A percentile compares a stretch with the other conserved stretches of the same genome.
Conservation (phyloP, 225 moss, liverwort and hornwort genomes). For the Physcomitrium patens region DNA sequence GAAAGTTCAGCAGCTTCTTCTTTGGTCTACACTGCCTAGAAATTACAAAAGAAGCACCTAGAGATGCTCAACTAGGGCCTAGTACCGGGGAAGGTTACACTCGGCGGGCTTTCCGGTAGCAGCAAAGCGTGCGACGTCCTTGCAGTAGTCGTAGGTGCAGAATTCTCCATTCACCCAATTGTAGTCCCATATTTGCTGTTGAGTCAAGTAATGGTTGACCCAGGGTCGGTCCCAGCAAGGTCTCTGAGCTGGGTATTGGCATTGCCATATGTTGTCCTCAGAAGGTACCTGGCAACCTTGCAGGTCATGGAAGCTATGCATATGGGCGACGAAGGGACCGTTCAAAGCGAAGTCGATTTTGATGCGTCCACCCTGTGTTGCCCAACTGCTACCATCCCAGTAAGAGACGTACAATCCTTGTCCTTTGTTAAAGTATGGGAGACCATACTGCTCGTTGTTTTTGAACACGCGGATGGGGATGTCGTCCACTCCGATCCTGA, state of each 20-base stretch:
- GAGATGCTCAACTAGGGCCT: too few species aligned
- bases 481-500: slow-evolving; percentile 39
- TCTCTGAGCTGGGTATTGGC: not conserved
- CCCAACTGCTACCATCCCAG: slow-evolving; percentile 81
- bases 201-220: not conserved
- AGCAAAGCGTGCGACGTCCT: slow-evolving; percentile 1
- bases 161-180: not conserved
- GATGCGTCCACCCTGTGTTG: slow-evolving; percentile 61
- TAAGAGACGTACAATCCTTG: slow-evolving; percentile 46
- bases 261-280: slow-evolving; percentile 4
- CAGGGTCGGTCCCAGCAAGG: slow-evolving; percentile 34
- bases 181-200: not conserved
- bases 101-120: slow-evolving; percentile 25
- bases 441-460: slow-evolving; percentile 13
- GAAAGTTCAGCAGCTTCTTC: too few species aligned
- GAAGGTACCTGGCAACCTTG: slow-evolving; percentile 20
- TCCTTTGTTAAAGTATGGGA: slow-evolving; percentile 34
- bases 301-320: slow-evolving; percentile 40
- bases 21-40: too few species aligned
- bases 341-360: slow-evolving; percentile 50
- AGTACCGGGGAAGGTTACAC: not conserved
- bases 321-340: slow-evolving; percentile 53
- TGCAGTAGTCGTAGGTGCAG: slow-evolving; percentile 34
- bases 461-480: slow-evolving; percentile 30
- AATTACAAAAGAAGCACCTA: too few species aligned